Evolutionary conservation across 202 grass and related monocot genomes (phyloP), one percentile per base, ranked within the genome.

Genomic region (Dendrocalamus latiflorus): DNA sequence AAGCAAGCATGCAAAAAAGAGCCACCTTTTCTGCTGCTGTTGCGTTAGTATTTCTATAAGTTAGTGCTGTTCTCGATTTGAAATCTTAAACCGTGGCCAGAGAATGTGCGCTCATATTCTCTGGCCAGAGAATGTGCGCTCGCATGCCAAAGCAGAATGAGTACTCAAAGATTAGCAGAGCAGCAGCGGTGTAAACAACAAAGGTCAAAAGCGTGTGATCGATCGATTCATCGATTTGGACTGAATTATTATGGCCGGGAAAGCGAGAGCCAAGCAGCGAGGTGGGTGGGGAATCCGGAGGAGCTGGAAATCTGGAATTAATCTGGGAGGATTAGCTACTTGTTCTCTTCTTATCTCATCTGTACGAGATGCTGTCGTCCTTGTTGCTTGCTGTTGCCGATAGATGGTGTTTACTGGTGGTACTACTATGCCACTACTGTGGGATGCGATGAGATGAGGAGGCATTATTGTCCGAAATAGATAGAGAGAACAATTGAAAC

Each of bases 301-400:
- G 45, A 60, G 51, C 3, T 30, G 61, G 26, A 41, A 24, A 25
- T 49, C 47, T n/a, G 51, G 58, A 30, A 28, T 16, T 75, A 33
- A 57, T 65, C 51, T 37, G 24, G 3, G 25, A 6, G 17, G 56
- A 72, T 81, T 64, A 30, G 48, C 58, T 54, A 30, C 41, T 56
- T 69, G 68, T 80, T 83, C 74, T 53, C 11, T 86, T 39, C 79
- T 86, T 90, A 83, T 87, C 84, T 21, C 38, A 1, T 77, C 51
- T 53, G 68, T 80, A 90, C 84, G 78, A 10, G 79, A 90, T 83
- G 84, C 84, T 47, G 62, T 11, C 9, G 42, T 51, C 60, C 60
- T 59, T 22, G 16, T 63, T 30, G 66, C 54, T 21, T 61, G 68
- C 41, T 30, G 65, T 53, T 79, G 55, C 74, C 51, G 42, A 62